Percentiles rank a stretch among this genome's conserved stretches.
Evolutionary conservation across 805 yeast genomes (phyloP).

Genomic region (Spathaspora passalidarum): DNA sequence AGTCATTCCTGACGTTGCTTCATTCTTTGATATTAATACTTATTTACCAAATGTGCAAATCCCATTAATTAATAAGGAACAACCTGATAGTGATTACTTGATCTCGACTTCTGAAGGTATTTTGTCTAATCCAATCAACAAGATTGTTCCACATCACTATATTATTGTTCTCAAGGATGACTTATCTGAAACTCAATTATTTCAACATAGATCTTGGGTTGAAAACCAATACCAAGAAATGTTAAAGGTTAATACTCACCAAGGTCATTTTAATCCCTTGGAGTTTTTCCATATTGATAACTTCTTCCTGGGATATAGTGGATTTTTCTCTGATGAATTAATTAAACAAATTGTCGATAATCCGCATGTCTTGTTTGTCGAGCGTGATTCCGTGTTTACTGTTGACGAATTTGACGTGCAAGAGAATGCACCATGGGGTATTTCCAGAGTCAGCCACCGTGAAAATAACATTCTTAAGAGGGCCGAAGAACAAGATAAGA

Average conservation of each 20-base stretch:
- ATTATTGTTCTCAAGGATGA: conserved; percentile 77
- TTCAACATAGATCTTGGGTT: conserved; percentile 65
- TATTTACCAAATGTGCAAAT: neutral
- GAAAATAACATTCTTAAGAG: conserved; percentile 7
- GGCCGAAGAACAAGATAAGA: conserved; percentile 17
- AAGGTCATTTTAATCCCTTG: conserved; percentile 14
- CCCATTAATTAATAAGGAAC: conserved; percentile 1
- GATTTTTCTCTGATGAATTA: conserved; percentile 49
- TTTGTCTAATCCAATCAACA: conserved; percentile 19
- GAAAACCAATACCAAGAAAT: conserved; percentile 26
- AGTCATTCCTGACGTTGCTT: conserved; percentile 54
- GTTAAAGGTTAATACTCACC: conserved; percentile 3
- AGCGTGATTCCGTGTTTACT: conserved; percentile 39
- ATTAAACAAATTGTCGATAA: conserved; percentile 10
- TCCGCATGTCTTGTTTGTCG: conserved; percentile 31
- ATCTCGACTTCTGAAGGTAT: neutral
- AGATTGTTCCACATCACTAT: conserved; percentile 64
- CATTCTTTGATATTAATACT: conserved; percentile 7
- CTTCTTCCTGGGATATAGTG: conserved; percentile 73
- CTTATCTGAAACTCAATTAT: conserved; percentile 47
- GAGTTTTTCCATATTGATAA: conserved; percentile 58
- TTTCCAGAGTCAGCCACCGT: conserved; percentile 36
- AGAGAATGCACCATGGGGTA: conserved; percentile 42
- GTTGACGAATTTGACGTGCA: conserved; percentile 31
- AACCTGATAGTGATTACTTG: neutral